Conservation (phyloP, 225 moss, liverwort and hornwort genomes). For the Physcomitrellopsis africana region DNA sequence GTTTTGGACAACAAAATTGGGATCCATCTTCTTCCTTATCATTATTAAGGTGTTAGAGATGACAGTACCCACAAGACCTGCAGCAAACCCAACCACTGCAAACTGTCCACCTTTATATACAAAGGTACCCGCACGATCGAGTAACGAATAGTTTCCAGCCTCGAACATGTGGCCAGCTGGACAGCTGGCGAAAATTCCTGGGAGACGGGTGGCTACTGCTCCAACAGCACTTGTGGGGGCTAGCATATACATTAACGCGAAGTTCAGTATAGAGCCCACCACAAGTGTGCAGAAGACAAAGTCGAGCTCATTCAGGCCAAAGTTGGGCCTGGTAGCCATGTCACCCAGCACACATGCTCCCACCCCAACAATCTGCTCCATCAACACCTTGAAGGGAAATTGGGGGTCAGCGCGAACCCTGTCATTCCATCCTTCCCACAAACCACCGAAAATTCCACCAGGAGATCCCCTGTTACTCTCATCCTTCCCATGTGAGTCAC, state of each 20-base stretch:
- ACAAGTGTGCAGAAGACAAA: slow-evolving; percentile 94
- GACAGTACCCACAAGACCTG: slow-evolving; percentile 82
- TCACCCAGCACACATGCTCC: slow-evolving; percentile 92
- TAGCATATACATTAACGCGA: slow-evolving; percentile 91
- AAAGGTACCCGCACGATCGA: slow-evolving; percentile 79
- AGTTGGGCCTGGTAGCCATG: slow-evolving; percentile 88
- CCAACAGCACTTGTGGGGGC: slow-evolving; percentile 81
- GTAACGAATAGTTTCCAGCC: slow-evolving; percentile 63
- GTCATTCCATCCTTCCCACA: slow-evolving; percentile 85
- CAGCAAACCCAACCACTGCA: slow-evolving; percentile 79
- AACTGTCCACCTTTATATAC: slow-evolving; percentile 85
- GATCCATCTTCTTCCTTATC: slow-evolving; percentile 85
- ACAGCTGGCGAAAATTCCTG: slow-evolving; percentile 77
- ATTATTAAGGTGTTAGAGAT: slow-evolving; percentile 64
- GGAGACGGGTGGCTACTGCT: slow-evolving; percentile 55
- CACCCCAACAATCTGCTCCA: slow-evolving; percentile 86
- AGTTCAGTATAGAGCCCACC: slow-evolving; percentile 83
- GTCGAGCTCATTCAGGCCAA: slow-evolving; percentile 88
- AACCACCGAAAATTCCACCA: slow-evolving; percentile 64
- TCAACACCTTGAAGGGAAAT: slow-evolving; percentile 88
- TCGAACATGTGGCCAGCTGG: slow-evolving; percentile 95
- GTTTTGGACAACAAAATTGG: slow-evolving; percentile 70
- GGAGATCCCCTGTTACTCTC: slow-evolving; percentile 47
- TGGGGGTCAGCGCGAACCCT: slow-evolving; percentile 82
- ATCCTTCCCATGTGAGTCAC: slow-evolving; percentile 45